phyloP scores from a whole-genome alignment of 2,329 filamentous ascomycete species.

The Thielaviopsis euricoi region DNA sequence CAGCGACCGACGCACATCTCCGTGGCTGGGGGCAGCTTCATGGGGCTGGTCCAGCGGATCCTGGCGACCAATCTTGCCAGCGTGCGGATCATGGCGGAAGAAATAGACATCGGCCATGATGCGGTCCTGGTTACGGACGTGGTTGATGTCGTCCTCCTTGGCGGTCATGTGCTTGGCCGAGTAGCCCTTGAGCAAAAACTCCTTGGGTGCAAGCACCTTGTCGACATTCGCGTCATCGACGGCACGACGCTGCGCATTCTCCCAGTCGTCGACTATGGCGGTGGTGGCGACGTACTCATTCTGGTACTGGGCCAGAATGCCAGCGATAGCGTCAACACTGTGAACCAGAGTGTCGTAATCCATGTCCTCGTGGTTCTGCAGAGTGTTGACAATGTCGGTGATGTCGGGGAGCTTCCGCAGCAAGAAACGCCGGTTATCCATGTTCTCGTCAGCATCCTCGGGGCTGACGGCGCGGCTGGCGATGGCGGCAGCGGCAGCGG shows the following conservation, averaged over 20 bases:
- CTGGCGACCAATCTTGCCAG: constrained; percentile 40
- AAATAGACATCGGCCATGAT: constrained; percentile 43
- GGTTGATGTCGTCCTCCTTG: constrained; percentile 27
- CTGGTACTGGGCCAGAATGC: constrained; percentile 34
- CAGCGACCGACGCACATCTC: constrained; percentile 36
- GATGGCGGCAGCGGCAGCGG: too few relatives aligned
- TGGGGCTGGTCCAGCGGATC: constrained; percentile 34
- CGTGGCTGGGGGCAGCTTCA: constrained; percentile 22
- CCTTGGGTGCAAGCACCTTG: constrained; percentile 15
- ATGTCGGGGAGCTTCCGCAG: constrained; percentile 6
- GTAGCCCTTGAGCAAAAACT: constrained; percentile 31
- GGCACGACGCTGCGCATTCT: constrained; percentile 36
- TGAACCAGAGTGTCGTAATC: constrained; percentile 28
- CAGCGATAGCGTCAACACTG: constrained; percentile 27
- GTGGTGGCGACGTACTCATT: constrained; percentile 34
- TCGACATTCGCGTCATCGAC: constrained; percentile 27
- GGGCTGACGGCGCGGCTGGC: constrained; percentile 13
- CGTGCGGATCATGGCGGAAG: constrained; percentile 43
- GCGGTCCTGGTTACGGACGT: constrained; percentile 36
- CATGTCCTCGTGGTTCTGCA: constrained; percentile 35
- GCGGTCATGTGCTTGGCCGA: constrained; percentile 29
- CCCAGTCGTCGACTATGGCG: constrained; percentile 37
- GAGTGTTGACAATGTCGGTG: constrained; percentile 9
- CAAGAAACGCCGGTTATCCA: constrained; percentile 4
- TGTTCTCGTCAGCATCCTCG: constrained; percentile 12